A percentile compares a stretch with the other conserved stretches of the same genome.
phyloP scores from a whole-genome alignment of 257 asterid species.

The Dorcoceras hygrometricum region DNA sequence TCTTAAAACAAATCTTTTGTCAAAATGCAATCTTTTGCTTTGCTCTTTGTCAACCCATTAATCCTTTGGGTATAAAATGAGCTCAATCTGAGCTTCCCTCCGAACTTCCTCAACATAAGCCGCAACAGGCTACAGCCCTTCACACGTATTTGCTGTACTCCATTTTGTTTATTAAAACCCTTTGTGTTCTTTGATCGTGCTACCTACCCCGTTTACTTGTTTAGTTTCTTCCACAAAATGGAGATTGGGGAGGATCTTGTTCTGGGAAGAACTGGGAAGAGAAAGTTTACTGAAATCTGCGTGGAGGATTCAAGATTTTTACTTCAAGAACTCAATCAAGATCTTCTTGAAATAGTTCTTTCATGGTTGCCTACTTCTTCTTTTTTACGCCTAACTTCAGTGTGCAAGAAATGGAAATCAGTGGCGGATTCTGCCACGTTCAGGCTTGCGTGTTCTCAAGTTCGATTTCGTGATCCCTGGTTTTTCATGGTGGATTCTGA shows the following conservation, averaged over 20 bases:
- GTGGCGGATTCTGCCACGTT: conserved; percentile 56
- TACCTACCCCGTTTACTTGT: not conserved
- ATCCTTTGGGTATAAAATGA: conserved; percentile 15
- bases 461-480: conserved; percentile 67
- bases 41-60: conserved; percentile 43
- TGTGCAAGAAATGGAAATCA: conserved; percentile 84
- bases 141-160: conserved; percentile 1
- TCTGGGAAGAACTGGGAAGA: conserved; percentile 28
- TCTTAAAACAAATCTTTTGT: conserved; percentile 27
- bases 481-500: conserved; percentile 67
- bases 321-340: conserved; percentile 70
- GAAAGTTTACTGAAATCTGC: conserved; percentile 15
- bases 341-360: conserved; percentile 75
- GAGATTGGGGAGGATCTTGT: conserved; percentile 14
- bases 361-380: conserved; percentile 78
- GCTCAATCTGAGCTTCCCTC: conserved; percentile 23
- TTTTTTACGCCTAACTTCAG: conserved; percentile 52
- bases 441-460: conserved; percentile 53
- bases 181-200: not conserved
- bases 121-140: conserved; percentile 1
- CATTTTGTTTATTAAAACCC: too few species aligned
- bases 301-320: conserved; percentile 32
- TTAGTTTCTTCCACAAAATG: conserved; percentile 29
- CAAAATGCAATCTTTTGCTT: conserved; percentile 22
- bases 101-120: conserved; percentile 22